phyloP scores from a whole-genome alignment of 352 stramenopile species.

The Globisporangium splendens region DNA sequence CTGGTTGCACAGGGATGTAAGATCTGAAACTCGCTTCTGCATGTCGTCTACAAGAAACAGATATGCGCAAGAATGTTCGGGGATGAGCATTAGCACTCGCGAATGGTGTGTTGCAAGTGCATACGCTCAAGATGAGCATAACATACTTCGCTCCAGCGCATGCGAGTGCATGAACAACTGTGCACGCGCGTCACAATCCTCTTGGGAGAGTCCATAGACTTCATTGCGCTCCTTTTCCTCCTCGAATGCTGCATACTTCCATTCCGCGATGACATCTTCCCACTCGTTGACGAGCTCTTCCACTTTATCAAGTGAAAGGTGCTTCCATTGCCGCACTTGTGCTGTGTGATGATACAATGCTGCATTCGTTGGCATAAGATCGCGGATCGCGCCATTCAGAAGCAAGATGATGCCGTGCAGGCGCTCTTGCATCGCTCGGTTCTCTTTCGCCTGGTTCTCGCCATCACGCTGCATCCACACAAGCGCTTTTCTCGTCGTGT shows the following conservation, averaged over 20 bases:
- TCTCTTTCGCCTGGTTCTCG: conserved; percentile 30
- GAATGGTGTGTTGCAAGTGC: background rate
- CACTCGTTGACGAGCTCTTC: conserved; percentile 21
- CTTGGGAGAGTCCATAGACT: conserved; percentile 18
- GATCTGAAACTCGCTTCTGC: background rate
- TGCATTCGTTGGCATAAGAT: conserved; percentile 10
- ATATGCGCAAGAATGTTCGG: background rate
- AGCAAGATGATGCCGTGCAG: conserved; percentile 21
- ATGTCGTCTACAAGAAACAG: background rate
- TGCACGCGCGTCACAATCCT: conserved; percentile 28
- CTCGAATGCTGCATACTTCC: conserved; percentile 20
- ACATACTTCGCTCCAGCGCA: conserved; percentile 8
- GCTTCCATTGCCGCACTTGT: conserved; percentile 1
- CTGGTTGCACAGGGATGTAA: background rate
- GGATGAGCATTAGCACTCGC: too few species aligned
- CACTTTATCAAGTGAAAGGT: conserved; percentile 18
- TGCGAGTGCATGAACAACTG: conserved; percentile 9
- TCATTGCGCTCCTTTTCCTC: conserved; percentile 20
- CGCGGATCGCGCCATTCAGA: conserved; percentile 25
- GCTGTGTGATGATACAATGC: background rate
- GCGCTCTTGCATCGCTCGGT: conserved; percentile 22
- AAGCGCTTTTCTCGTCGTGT: conserved; percentile 26
- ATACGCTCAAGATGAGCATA: background rate
- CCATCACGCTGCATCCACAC: conserved; percentile 43
- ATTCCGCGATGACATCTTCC: conserved; percentile 28